Conservation (phyloP, 2,329 filamentous ascomycete genomes). For the Colletotrichum horii region DNA sequence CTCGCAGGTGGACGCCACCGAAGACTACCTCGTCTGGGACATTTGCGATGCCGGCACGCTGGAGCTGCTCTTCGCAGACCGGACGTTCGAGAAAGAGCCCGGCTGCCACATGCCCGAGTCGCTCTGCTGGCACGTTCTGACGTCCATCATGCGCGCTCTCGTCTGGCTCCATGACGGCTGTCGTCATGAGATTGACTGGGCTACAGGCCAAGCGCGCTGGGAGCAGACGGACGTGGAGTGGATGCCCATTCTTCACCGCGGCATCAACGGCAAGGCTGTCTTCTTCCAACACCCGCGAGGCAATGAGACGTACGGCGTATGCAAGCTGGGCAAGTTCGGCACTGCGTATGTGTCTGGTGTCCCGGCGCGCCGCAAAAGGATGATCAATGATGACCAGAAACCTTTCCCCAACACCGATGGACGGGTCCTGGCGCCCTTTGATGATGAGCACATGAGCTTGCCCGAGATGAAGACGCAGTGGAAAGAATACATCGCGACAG, state of each 20-base stretch:
- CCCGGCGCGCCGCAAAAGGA: conserved; percentile 14
- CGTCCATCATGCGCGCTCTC: conserved; percentile 52
- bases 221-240: conserved; percentile 44
- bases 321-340: conserved; percentile 57
- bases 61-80: conserved; percentile 40
- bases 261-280: conserved; percentile 52
- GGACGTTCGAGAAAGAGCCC: conserved; percentile 24
- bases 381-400: not conserved
- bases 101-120: conserved; percentile 52
- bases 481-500: conserved; percentile 1
- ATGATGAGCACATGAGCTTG: not conserved
- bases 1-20: conserved; percentile 22
- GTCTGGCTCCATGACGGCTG: conserved; percentile 58
- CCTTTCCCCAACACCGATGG: not conserved
- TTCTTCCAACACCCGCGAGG: conserved; percentile 54
- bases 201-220: conserved; percentile 7
- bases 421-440: conserved; percentile 10
- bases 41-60: conserved; percentile 58
- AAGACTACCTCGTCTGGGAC: conserved; percentile 52
- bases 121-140: conserved; percentile 61
- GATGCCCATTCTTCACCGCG: conserved; percentile 56
- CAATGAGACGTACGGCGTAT: conserved; percentile 55
- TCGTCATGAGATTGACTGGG: conserved; percentile 26
- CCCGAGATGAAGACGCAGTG: conserved; percentile 13
- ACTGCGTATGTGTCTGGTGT: conserved; percentile 46